These are phyloP conservation scores for Entophlyctis luteolus DNA, from an alignment of 192 early-diverging fungal species.

Conservation along the genomic window DNA sequence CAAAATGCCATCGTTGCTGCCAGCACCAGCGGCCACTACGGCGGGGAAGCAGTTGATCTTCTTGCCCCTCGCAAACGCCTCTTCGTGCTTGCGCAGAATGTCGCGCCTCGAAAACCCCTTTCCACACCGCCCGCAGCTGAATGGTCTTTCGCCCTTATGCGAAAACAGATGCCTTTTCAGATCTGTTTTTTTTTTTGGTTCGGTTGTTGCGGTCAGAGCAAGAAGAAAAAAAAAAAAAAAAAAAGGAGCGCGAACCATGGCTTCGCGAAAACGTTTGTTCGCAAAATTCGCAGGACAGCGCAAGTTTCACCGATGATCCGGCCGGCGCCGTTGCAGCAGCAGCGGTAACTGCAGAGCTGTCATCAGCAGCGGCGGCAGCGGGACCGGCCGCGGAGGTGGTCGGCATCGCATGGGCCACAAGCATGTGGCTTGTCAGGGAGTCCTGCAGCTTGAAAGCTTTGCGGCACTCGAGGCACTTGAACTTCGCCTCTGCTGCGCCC, in stretches of 20 bases:
- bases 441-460: constrained; percentile 12
- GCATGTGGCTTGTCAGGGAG: neutral
- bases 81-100: constrained; percentile 44
- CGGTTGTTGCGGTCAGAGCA: neutral
- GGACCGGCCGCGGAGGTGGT: neutral
- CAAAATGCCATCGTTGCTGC: too few species aligned
- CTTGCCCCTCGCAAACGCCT: constrained; percentile 46
- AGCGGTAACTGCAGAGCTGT: neutral
- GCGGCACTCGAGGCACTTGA: neutral
- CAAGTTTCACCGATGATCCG: neutral
- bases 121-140: constrained; percentile 41
- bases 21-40: constrained; percentile 6
- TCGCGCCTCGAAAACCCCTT: constrained; percentile 52
- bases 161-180: constrained; percentile 54
- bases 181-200: constrained; percentile 36
- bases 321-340: neutral
- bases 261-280: constrained; percentile 24
- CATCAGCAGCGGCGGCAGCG: neutral
- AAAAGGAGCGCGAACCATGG: constrained; percentile 6
- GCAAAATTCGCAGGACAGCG: neutral
- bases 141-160: constrained; percentile 48
- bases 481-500: neutral
- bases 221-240: neutral
- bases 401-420: neutral
- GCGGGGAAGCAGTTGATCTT: constrained; percentile 44